A percentile compares a stretch with the other conserved stretches of the same genome.
phyloP scores from a whole-genome alignment of 441 rosid genomes.

The Bruguiera hainesii region DNA sequence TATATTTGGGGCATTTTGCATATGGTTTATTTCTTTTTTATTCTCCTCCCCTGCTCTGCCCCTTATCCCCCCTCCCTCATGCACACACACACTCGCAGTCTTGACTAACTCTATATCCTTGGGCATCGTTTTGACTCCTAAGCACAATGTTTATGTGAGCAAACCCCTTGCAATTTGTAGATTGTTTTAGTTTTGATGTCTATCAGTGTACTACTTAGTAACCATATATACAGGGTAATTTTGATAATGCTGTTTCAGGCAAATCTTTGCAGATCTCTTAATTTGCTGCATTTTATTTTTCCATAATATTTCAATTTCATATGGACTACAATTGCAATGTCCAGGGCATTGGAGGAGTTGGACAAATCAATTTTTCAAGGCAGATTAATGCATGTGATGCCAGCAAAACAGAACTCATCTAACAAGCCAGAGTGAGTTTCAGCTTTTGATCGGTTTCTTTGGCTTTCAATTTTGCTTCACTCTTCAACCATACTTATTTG shows the following conservation, averaged over 20 bases:
- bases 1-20: too few relatives aligned
- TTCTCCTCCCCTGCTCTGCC: too few relatives aligned
- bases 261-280: not conserved
- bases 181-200: too few relatives aligned
- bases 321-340: constrained; percentile 21
- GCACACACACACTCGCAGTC: too few relatives aligned
- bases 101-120: too few relatives aligned
- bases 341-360: constrained; percentile 72
- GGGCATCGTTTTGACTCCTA: too few relatives aligned
- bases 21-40: too few relatives aligned
- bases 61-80: too few relatives aligned
- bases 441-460: constrained; percentile 10
- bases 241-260: not conserved
- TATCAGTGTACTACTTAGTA: too few relatives aligned
- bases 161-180: too few relatives aligned
- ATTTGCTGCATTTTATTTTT: not conserved
- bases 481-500: constrained; percentile 9
- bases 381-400: constrained; percentile 79
- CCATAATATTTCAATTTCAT: not conserved
- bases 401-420: constrained; percentile 51
- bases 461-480: constrained; percentile 9
- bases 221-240: too few relatives aligned
- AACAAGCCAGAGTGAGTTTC: constrained; percentile 56
- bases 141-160: too few relatives aligned
- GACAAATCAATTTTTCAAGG: constrained; percentile 88